phyloP scores from a whole-genome alignment of 768 basidiomycete species.

The Collybia mongolica region DNA sequence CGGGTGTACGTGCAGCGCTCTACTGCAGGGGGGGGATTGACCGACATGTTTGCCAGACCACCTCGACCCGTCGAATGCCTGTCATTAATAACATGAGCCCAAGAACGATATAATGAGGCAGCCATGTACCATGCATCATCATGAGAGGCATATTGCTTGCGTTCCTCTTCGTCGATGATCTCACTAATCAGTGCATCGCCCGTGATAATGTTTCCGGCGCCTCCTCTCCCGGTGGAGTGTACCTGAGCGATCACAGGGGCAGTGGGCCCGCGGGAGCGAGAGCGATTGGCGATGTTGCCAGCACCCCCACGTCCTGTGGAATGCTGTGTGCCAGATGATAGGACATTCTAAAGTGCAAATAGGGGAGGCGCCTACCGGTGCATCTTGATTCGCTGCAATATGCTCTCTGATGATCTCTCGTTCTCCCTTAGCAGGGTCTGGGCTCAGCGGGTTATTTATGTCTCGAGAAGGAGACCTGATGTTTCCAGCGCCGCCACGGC shows the following conservation, averaged over 20 bases:
- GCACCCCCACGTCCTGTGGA: conserved; percentile 65
- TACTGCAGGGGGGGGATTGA: conserved; percentile 1
- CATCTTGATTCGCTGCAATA: conserved; percentile 24
- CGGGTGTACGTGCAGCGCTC: not conserved
- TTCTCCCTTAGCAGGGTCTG: conserved; percentile 32
- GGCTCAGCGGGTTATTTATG: conserved; percentile 15
- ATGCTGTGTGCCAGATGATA: conserved; percentile 28
- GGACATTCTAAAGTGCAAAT: conserved; percentile 2
- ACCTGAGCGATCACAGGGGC: conserved; percentile 13
- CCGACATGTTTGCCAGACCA: conserved; percentile 3
- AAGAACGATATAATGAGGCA: no score
- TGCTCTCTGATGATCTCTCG: conserved; percentile 38
- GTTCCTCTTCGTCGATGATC: conserved; percentile 9
- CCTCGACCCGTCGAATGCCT: conserved; percentile 10
- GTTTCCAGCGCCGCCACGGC: conserved; percentile 85
- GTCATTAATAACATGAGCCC: no score
- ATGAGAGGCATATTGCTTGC: not conserved
- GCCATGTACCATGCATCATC: conserved; percentile 2
- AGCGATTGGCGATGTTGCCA: conserved; percentile 60
- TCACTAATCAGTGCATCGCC: conserved; percentile 8
- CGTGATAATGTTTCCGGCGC: conserved; percentile 52
- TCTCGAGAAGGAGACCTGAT: conserved; percentile 77
- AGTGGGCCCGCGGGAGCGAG: conserved; percentile 45
- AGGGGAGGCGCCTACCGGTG: conserved; percentile 29
- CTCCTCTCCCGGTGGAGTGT: conserved; percentile 62